phyloP scores from a whole-genome alignment of 768 basidiomycete genomes.

The Rhodotorula diobovata region DNA sequence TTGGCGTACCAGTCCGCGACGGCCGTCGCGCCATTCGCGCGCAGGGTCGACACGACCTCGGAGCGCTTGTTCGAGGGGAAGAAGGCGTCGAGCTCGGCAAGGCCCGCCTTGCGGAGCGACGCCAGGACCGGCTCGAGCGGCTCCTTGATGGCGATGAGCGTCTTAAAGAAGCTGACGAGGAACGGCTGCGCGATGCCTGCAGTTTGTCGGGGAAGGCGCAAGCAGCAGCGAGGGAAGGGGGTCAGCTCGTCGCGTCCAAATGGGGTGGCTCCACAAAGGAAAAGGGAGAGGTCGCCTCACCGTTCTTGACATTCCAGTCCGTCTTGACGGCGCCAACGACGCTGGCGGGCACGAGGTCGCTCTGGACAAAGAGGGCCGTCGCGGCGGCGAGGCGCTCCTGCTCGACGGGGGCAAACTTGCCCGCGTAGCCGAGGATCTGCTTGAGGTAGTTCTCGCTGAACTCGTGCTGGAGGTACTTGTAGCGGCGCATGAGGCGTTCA shows the following conservation, averaged over 20 bases:
- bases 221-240: neutral
- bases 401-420: constrained; percentile 72
- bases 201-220: too few species aligned
- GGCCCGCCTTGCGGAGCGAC: constrained; percentile 73
- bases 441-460: constrained; percentile 81
- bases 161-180: constrained; percentile 71
- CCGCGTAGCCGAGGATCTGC: constrained; percentile 77
- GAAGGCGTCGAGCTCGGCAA: constrained; percentile 79
- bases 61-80: constrained; percentile 81
- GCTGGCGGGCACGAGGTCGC: constrained; percentile 70
- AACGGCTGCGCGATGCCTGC: constrained; percentile 72
- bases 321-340: constrained; percentile 79
- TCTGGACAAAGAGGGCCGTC: constrained; percentile 73
- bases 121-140: constrained; percentile 82
- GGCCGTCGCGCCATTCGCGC: constrained; percentile 67
- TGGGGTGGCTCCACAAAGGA: neutral
- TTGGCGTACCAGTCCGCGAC: constrained; percentile 94
- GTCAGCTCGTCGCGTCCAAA: neutral
- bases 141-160: constrained; percentile 68
- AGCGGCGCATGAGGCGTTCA: constrained; percentile 93
- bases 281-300: constrained; percentile 49
- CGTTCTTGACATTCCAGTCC: constrained; percentile 93
- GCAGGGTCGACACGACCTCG: constrained; percentile 79
- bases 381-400: constrained; percentile 79
- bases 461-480: constrained; percentile 98